These are phyloP conservation scores for Cicer judaicum DNA, from an alignment of 306 rosid species.

Conservation along the genomic window DNA sequence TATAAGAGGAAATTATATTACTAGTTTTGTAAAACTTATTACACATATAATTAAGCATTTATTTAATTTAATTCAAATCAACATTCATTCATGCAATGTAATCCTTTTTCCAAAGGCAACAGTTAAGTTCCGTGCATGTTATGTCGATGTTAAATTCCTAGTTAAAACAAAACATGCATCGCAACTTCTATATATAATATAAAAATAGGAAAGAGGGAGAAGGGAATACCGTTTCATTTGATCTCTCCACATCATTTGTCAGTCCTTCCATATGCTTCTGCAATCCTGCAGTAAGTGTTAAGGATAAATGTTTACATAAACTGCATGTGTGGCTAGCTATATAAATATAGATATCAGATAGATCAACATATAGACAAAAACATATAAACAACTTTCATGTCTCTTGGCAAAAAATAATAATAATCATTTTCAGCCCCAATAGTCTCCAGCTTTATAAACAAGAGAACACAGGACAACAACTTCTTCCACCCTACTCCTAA, in stretches of 20 bases:
- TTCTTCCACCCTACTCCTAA: conserved; percentile 19
- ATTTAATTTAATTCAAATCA: conserved; percentile 8
- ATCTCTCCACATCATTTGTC: conserved; percentile 90
- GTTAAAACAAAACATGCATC: neutral
- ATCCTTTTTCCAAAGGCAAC: neutral
- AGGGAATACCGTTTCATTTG: conserved; percentile 77
- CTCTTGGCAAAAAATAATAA: neutral
- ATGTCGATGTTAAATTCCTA: too few relatives aligned
- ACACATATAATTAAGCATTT: neutral
- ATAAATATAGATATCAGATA: neutral
- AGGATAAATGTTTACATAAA: conserved; percentile 19
- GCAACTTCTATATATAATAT: conserved; percentile 12
- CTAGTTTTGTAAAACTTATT: conserved; percentile 1
- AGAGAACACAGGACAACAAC: conserved; percentile 10
- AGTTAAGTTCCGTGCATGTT: conserved; percentile 4
- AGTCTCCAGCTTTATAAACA: conserved; percentile 9
- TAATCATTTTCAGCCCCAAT: neutral
- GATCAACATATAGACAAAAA: neutral
- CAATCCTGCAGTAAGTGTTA: conserved; percentile 60
- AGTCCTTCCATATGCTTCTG: conserved; percentile 82
- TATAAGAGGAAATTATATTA: neutral
- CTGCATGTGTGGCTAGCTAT: neutral
- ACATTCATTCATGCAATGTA: neutral
- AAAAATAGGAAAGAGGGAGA: conserved; percentile 7
- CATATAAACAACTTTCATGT: neutral